Base-by-base conservation (phyloP, 2,329 filamentous ascomycete species). In the Xylaria sp. region DNA sequence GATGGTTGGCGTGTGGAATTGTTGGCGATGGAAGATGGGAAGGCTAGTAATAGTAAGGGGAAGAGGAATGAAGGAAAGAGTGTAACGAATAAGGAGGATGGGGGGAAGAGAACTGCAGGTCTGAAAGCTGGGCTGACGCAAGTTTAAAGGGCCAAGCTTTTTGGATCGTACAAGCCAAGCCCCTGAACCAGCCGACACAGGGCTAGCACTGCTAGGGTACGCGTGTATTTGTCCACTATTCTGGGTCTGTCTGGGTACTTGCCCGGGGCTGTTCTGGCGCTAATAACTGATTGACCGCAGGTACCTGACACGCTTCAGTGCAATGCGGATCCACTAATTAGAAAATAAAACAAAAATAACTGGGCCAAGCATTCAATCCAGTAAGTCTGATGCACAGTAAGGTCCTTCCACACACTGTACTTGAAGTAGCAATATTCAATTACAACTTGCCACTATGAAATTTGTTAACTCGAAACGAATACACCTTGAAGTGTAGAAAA, bases 111-210 rank as follows among this genome's bases (percentile, higher is more conserved):
- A 46, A 20, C 5, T 31, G 25, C 7, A 51, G 43, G 61, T 55
- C n/a, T 67, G 20, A 33, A 57, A 56, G 51, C 64, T 67, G 63
- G 67, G 59, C 67, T 69, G 67, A 69, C 59, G 67, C 67, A 66
- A 33, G 63, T 67, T 64, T 66, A 69, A 69, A 69, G 67, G 59
- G 67, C 67, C 67, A 69, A 69, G 67, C 66, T 68, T 68, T 68
- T 41, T 36, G 7, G 10, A 15, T 48, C 33, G 33, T 12, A 36
- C 39, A 33, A 33, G 63, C 63, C 39, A 63, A 59, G 66, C 57
- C 63, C 25, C 18, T n/a, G 23, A 43, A 36, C 55, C 9, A 46
- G 55, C 55, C 36, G 54, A 36, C 28, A 55, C 18, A 12, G 6
- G 13, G 31, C 28, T 18, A 33, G 51, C 7, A 10, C 1, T 10